Base-by-base conservation (phyloP, 176 grass and related monocot species). In the Oryza meridionalis region DNA sequence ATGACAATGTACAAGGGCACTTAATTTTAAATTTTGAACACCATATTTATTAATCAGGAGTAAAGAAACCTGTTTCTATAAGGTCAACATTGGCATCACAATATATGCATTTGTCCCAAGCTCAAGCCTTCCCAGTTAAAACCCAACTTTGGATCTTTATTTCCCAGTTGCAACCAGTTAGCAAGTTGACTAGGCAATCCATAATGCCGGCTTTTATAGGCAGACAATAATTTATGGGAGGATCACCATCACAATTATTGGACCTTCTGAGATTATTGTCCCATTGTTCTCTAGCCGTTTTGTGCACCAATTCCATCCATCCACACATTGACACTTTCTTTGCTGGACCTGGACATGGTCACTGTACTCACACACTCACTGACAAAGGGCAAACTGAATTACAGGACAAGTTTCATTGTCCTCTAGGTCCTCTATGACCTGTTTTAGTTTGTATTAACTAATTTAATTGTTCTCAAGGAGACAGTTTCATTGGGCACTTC, bases 401-500 rank as follows among this genome's bases (percentile, higher is more conserved):
- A 21, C 51, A 19, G 16, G 51, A 58, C 51, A 58, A 58, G 51
- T 58, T 58, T 58, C 51, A 58, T 58, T 58, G 51, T 21, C 51
- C 17, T 21, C 51, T 21, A 58, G 51, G 17, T 5, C 50, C 50
- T 53, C 14, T 53, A 53, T 43, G 42, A 10, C 15, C 50, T 53
- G 50, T 53, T 53, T 53, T 58, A 58, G 1, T 58, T 58, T 58
- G 12, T 21, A 58, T 58, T 19, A 8, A 21, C 17, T 21, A 21
- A 21, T 58, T 21, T 58, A 58, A 14, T 58, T 7, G 17, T 4
- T 58, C 51, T 21, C 16, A 21, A 58, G 55, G 58, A 65, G 63
- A 75, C 47, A 81, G 38, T 59, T 87, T 37, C 59, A 75, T 81
- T 17, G 70, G 80, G 17, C 25, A 65, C 33, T 84, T 66, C 75